Evolutionary conservation across 768 basidiomycete species (phyloP), one percentile per base, ranked within the genome.

Genomic region (Leccinum imitatum): DNA sequence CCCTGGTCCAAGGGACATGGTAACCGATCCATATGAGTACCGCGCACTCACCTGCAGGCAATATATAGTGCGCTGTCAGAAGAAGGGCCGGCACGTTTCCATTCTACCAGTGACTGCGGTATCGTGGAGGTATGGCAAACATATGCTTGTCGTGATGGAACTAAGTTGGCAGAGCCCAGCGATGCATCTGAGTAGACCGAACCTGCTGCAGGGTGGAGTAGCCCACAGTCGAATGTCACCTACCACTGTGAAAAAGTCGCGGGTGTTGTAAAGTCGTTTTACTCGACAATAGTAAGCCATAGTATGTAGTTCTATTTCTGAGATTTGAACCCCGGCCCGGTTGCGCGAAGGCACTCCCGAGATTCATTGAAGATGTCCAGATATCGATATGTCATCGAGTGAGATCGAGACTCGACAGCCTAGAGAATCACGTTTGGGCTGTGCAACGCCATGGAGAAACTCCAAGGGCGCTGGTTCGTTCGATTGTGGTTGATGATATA

Each of bases 1-100:
- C 53, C 48, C 44, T 66, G 60, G 60, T 61, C 39, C 19, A 39
- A 52, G 21, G 59, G 52, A 53, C 37, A 21, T 44, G 52, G 53
- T 54, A 54, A 46, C 31, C 33, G 63, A 55, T 65, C 37, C 50
- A 56, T 50, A 46, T 46, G 35, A 39, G 31, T 54, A 33, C 25
- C 37, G 62, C 47, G 17, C 27, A 27, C 37, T 8, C 47, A 41
- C 33, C 52, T 23, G 62, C 52, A 53, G 54, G 44, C 44, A 46
- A 46, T 19, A 46, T 11, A 53, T 33, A 54, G 23, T 63, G 31
- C 4, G 53, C 39, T 46, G 25, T 39, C 58, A 31, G 53, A 17
- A 39, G n/a, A 7, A 58, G 37, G 27, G n/a, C 19, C 44, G 44
- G n/a, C 44, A 54, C 53, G 13, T 11, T 35, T 41, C 35, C 33